Percentiles rank a stretch among this genome's conserved stretches.
These are phyloP conservation scores for Ogataea angusta DNA, from an alignment of 805 yeast genomes.

Conservation along the genomic window DNA sequence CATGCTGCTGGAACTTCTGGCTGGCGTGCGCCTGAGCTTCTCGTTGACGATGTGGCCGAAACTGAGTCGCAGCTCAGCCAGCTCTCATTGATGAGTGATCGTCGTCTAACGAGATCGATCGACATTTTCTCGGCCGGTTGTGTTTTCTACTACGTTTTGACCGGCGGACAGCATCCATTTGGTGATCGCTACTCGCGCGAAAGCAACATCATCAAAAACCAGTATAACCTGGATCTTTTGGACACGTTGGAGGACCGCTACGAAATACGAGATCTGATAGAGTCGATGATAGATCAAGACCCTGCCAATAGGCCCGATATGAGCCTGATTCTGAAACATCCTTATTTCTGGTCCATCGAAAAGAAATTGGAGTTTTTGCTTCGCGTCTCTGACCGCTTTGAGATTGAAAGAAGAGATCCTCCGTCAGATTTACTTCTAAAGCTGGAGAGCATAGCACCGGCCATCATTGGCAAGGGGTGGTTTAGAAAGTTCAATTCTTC, in stretches of 20 bases:
- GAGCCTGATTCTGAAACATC: conserved; percentile 66
- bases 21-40: conserved; percentile 95
- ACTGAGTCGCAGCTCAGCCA: conserved; percentile 16
- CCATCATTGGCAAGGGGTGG: conserved; percentile 74
- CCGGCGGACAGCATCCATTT: conserved; percentile 88
- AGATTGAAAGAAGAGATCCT: conserved; percentile 83
- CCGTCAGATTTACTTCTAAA: conserved; percentile 51
- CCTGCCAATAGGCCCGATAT: conserved; percentile 76
- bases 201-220: conserved; percentile 76
- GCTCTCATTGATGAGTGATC: conserved; percentile 26
- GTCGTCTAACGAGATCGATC: conserved; percentile 80
- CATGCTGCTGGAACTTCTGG: conserved; percentile 97
- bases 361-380: conserved; percentile 80
- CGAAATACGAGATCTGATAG: conserved; percentile 73
- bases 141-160: conserved; percentile 80
- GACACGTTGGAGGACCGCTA: conserved; percentile 41
- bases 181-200: conserved; percentile 90
- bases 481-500: conserved; percentile 63
- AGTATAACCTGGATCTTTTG: conserved; percentile 49
- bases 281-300: conserved; percentile 64
- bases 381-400: conserved; percentile 88
- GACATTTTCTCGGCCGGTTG: conserved; percentile 96
- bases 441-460: conserved; percentile 67
- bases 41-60: conserved; percentile 40
- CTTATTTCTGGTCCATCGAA: conserved; percentile 77